phyloP scores from a whole-genome alignment of 768 basidiomycete species.

The Agrocybe chaxingu region DNA sequence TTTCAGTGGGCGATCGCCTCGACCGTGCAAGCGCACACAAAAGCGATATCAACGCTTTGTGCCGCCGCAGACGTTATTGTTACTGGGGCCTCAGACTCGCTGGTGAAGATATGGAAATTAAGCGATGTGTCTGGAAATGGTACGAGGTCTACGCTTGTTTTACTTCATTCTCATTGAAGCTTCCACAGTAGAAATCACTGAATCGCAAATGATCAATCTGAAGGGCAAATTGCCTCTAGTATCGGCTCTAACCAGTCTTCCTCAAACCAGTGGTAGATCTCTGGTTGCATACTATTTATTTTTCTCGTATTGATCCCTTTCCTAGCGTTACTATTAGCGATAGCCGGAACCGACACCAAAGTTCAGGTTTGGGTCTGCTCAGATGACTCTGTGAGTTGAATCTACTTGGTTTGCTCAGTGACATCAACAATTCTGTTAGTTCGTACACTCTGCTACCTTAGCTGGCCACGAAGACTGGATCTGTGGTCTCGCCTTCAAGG shows the following conservation, averaged over 20 bases:
- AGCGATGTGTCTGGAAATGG: slow-evolving; percentile 25
- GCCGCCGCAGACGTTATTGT: slow-evolving; percentile 47
- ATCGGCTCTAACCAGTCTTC: slow-evolving; percentile 60
- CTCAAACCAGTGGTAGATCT: slow-evolving; percentile 57
- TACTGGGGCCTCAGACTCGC: slow-evolving; percentile 82
- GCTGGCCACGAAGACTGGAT: slow-evolving; percentile 98
- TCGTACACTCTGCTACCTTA: slow-evolving; percentile 55
- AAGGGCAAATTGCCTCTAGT: slow-evolving; percentile 75
- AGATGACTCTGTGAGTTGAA: slow-evolving; percentile 44
- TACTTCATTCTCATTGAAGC: background rate
- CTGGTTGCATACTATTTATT: background rate
- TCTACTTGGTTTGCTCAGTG: background rate
- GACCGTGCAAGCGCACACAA: slow-evolving; percentile 57
- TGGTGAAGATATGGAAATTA: slow-evolving; percentile 72
- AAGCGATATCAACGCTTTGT: slow-evolving; percentile 68
- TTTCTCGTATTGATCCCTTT: slow-evolving; percentile 8
- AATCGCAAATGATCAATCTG: slow-evolving; percentile 59
- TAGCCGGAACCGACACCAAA: slow-evolving; percentile 77
- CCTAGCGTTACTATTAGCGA: slow-evolving; percentile 67
- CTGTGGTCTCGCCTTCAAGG: slow-evolving; percentile 68
- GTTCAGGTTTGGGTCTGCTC: slow-evolving; percentile 78
- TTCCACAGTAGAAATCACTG: slow-evolving; percentile 31
- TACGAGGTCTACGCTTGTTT: slow-evolving; percentile 8
- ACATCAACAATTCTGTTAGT: slow-evolving; percentile 35
- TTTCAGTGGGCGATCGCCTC: slow-evolving; percentile 54